A percentile compares a stretch with the other conserved stretches of the same genome.
Conservation (phyloP, 305 asterid genomes). For the Striga hermonthica region DNA sequence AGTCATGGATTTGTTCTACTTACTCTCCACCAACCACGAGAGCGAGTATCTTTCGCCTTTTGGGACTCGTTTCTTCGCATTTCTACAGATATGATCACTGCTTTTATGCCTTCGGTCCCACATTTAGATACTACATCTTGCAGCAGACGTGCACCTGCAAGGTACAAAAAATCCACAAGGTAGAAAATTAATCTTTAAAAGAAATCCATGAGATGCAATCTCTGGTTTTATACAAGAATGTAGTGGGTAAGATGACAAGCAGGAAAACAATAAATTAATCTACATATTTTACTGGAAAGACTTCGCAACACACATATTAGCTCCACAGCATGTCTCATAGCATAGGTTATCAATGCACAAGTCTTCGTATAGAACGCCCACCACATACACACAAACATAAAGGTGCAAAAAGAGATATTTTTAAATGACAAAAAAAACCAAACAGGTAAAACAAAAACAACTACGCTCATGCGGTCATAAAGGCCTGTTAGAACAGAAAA, state of each 20-base stretch:
- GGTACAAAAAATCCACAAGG: conserved; percentile 14
- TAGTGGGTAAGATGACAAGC: background rate
- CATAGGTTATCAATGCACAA: conserved; percentile 6
- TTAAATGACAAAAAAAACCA: no score
- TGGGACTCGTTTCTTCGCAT: conserved; percentile 79
- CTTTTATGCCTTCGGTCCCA: conserved; percentile 69
- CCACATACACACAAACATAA: no score
- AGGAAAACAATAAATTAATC: conserved; percentile 1
- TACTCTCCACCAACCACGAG: conserved; percentile 92
- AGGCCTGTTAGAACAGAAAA: conserved; percentile 18
- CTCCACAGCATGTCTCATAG: conserved; percentile 15
- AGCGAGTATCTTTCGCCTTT: conserved; percentile 64
- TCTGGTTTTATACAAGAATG: background rate
- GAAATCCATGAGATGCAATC: background rate
- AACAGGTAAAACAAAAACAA: conserved; percentile 6
- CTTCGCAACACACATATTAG: conserved; percentile 8
- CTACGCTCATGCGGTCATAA: conserved; percentile 23
- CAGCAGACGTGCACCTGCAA: conserved; percentile 71
- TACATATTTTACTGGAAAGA: background rate
- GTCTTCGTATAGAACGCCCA: background rate
- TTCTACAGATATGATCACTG: conserved; percentile 68
- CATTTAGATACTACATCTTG: conserved; percentile 70
- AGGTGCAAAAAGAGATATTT: no score
- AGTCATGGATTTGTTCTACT: conserved; percentile 37
- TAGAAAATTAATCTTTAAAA: background rate